Percentiles rank a stretch among this genome's conserved stretches.
phyloP scores from a whole-genome alignment of 1,139 yeast genomes.

The Candida tropicalis region DNA sequence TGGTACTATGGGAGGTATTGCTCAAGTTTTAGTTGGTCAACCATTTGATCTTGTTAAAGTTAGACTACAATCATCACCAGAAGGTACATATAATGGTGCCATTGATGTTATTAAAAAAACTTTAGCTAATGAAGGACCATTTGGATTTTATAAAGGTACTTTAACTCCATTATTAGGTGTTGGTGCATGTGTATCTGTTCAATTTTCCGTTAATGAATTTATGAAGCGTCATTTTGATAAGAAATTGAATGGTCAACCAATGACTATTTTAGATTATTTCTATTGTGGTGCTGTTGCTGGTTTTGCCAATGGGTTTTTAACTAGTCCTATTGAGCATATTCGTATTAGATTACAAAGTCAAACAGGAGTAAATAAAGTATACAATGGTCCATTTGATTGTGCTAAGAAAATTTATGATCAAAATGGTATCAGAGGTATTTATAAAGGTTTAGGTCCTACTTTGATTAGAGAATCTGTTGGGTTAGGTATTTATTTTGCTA shows the following conservation, averaged over 20 bases:
- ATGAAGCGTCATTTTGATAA: slow-evolving; percentile 77
- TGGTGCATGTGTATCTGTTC: slow-evolving; percentile 90
- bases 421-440: slow-evolving; percentile 63
- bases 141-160: slow-evolving; percentile 89
- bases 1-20: slow-evolving; percentile 92
- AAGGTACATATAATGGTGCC: slow-evolving; percentile 74
- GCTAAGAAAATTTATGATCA: slow-evolving; percentile 56
- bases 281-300: slow-evolving; percentile 88
- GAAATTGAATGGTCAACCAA: slow-evolving; percentile 40
- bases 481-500: slow-evolving; percentile 83
- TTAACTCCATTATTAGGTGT: slow-evolving; percentile 84
- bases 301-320: slow-evolving; percentile 81
- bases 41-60: slow-evolving; percentile 96
- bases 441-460: slow-evolving; percentile 81
- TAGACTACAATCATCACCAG: slow-evolving; percentile 81
- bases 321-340: slow-evolving; percentile 90
- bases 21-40: slow-evolving; percentile 94
- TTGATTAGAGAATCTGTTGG: slow-evolving; percentile 83
- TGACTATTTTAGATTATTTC: slow-evolving; percentile 63
- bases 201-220: slow-evolving; percentile 82
- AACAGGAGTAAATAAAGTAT: slow-evolving; percentile 48
- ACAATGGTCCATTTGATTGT: slow-evolving; percentile 82
- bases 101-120: slow-evolving; percentile 74
- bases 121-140: slow-evolving; percentile 71
- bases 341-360: slow-evolving; percentile 91